These are phyloP conservation scores for Globisporangium barbulae DNA, from an alignment of 352 stramenopile species.

Conservation along the genomic window DNA sequence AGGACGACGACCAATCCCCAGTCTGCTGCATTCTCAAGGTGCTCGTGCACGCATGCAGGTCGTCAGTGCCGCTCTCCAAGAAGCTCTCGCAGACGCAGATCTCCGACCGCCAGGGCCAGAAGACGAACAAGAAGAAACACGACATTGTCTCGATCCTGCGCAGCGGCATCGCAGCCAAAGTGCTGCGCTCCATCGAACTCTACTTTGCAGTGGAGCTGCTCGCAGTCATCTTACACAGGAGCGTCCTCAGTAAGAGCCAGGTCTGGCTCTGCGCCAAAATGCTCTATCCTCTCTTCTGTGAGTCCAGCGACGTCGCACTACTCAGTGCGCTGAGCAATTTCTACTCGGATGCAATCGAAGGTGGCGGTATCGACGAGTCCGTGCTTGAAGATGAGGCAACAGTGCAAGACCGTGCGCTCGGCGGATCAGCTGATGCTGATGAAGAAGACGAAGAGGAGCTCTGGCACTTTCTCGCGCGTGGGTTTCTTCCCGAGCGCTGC, in stretches of 20 bases:
- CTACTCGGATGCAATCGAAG: constrained; percentile 62
- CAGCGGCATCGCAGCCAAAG: constrained; percentile 22
- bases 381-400: constrained; percentile 18
- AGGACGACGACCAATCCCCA: constrained; percentile 65
- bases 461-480: constrained; percentile 48
- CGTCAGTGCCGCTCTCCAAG: constrained; percentile 58
- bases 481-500: constrained; percentile 29
- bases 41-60: constrained; percentile 56
- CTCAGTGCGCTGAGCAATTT: constrained; percentile 59
- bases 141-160: constrained; percentile 51
- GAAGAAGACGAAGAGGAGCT: constrained; percentile 30
- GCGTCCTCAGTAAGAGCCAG: constrained; percentile 43
- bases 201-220: constrained; percentile 70
- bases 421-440: background rate
- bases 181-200: constrained; percentile 44
- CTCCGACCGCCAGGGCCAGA: constrained; percentile 19
- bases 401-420: constrained; percentile 14
- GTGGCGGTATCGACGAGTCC: constrained; percentile 37
- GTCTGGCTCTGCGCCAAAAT: constrained; percentile 48
- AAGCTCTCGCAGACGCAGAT: constrained; percentile 36
- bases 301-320: constrained; percentile 32
- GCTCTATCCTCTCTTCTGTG: constrained; percentile 41
- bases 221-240: constrained; percentile 52
- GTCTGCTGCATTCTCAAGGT: constrained; percentile 77
- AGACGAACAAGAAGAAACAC: constrained; percentile 9